Percentiles rank a stretch among this genome's conserved stretches.
Conservation (phyloP, 2,329 filamentous ascomycete genomes). For the Ciborinia camelliae region DNA sequence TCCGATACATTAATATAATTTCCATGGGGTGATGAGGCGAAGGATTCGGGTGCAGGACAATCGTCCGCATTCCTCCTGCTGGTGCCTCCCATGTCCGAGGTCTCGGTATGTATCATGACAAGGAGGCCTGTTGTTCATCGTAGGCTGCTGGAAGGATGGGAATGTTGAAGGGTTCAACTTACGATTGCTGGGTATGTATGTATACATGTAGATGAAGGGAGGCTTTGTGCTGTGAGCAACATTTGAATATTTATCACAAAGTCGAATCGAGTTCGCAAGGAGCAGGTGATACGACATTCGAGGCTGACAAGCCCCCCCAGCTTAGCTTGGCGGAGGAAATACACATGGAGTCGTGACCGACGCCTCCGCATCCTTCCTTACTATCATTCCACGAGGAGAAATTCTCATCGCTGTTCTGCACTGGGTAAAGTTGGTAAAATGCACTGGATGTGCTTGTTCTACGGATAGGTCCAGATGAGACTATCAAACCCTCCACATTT, state of each 20-base stretch:
- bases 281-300: slow-evolving; percentile 15
- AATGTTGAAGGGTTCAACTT: background rate
- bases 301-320: slow-evolving; percentile 8
- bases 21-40: background rate
- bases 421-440: slow-evolving; percentile 1
- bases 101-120: slow-evolving; percentile 21
- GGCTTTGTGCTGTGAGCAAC: background rate
- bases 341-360: slow-evolving; percentile 2
- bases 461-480: slow-evolving; percentile 6
- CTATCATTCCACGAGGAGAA: too few species aligned
- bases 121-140: slow-evolving; percentile 15
- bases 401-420: slow-evolving; percentile 5
- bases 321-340: slow-evolving; percentile 3
- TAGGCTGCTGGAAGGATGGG: background rate
- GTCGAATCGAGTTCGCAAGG: background rate
- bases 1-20: slow-evolving; percentile 11
- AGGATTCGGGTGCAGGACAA: slow-evolving; percentile 5
- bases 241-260: background rate
- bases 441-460: background rate
- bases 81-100: slow-evolving; percentile 23
- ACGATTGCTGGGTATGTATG: background rate
- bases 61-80: background rate
- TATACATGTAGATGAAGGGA: background rate
- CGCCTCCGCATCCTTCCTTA: slow-evolving; percentile 7
- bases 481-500: background rate